phyloP scores from a whole-genome alignment of 768 basidiomycete species.

The Pisolithus microcarpus region DNA sequence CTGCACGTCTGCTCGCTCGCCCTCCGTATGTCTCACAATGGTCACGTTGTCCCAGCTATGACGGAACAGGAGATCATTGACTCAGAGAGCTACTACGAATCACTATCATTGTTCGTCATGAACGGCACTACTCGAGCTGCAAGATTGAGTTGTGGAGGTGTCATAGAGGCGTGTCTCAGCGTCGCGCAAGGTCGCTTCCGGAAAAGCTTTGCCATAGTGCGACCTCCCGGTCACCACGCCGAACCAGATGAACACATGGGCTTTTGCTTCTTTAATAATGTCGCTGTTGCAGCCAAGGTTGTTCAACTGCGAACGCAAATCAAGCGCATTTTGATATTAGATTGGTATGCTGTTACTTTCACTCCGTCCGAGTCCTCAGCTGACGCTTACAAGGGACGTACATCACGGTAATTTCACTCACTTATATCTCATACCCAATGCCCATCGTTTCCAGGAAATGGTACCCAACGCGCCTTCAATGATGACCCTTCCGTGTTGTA shows the following conservation, averaged over 20 bases:
- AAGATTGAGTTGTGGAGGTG: slow-evolving; percentile 87
- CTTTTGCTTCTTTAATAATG: slow-evolving; percentile 99
- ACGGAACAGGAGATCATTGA: slow-evolving; percentile 66
- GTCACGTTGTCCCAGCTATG: slow-evolving; percentile 45
- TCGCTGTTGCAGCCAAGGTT: slow-evolving; percentile 84
- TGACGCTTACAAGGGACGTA: slow-evolving; percentile 65
- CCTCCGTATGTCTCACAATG: slow-evolving; percentile 10
- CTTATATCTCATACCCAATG: background rate
- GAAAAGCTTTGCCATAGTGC: slow-evolving; percentile 90
- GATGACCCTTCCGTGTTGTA: slow-evolving; percentile 89
- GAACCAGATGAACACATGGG: slow-evolving; percentile 99
- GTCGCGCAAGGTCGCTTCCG: slow-evolving; percentile 76
- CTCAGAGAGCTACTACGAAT: slow-evolving; percentile 79
- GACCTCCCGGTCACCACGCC: slow-evolving; percentile 97
- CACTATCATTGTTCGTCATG: slow-evolving; percentile 88
- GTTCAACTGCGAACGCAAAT: slow-evolving; percentile 62
- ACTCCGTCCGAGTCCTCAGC: slow-evolving; percentile 5
- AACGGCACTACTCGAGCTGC: slow-evolving; percentile 79
- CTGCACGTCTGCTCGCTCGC: slow-evolving; percentile 4
- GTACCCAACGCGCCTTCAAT: slow-evolving; percentile 93
- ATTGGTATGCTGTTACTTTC: slow-evolving; percentile 65
- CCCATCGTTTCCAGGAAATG: slow-evolving; percentile 62
- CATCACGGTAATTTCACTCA: slow-evolving; percentile 65
- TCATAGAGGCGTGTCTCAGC: slow-evolving; percentile 81
- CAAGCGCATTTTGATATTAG: slow-evolving; percentile 83